Base-by-base conservation (phyloP, 2,329 filamentous ascomycete genomes). In the Arachnomyces sp. region DNA sequence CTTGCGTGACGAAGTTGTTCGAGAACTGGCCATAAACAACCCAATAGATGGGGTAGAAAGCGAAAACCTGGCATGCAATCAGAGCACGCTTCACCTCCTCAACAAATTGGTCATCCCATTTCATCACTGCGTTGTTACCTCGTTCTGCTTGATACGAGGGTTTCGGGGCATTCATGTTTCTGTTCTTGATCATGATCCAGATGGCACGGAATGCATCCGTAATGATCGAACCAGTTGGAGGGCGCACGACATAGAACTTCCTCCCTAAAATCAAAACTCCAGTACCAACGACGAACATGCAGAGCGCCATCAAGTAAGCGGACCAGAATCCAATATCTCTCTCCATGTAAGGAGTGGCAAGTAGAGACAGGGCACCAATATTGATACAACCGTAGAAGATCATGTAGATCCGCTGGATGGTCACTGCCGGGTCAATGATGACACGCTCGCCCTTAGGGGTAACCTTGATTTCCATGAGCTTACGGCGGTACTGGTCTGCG, bases 311-410 rank as follows among this genome's bases (percentile, higher is more conserved):
- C 12, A 80, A 60, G 52, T 73, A 86, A 2, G 78, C 81, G 1
- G 72, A 72, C 73, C 80, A 75, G 61, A 85, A 87, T 3, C 78
- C 79, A 42, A 79, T 61, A 51, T 80, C 72, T 43, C 74, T 66
- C 59, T 88, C 84, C 66, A 86, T 73, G 55, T 78, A 80, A 1
- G 77, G 77, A 1, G 79, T 86, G 5, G 75, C 78, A 49, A 86
- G 72, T 39, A 77, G 67, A 0, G 77, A 83, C 5, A 88, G 67
- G 2, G 79, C 76, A n/a, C 82, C 84, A 12, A 87, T 50, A 60
- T 87, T 86, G 55, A 86, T 85, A 62, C 77, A 82, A 58, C 73
- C 71, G 62, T 86, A 86, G 66, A 85, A 86, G 54, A 85, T 74
- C 78, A 79, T 83, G 68, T 83, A 85, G 45, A 85, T 78, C 35